Evolutionary conservation across 2,329 filamentous ascomycete genomes (phyloP).

Genomic region (Didymella pomorum): DNA sequence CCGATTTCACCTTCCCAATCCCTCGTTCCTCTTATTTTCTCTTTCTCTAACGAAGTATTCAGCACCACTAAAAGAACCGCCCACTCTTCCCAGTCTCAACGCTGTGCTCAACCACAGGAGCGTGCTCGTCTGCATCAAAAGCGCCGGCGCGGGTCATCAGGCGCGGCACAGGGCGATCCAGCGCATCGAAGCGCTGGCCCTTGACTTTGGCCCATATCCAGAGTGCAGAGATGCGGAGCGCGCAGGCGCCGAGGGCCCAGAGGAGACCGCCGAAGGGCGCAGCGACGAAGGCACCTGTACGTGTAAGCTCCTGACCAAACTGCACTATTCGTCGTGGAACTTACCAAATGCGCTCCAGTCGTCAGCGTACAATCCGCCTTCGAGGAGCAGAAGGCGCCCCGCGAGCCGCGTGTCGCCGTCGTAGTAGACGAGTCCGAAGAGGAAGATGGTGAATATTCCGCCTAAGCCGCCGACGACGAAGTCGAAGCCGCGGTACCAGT

Average conservation of each 20-base stretch:
- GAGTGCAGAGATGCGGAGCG: constrained; percentile 65
- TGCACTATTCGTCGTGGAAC: too few species aligned
- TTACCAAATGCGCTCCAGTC: constrained; percentile 82
- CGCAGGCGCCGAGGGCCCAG: constrained; percentile 72
- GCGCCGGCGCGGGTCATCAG: constrained; percentile 18
- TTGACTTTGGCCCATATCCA: constrained; percentile 64
- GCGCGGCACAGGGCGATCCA: constrained; percentile 60
- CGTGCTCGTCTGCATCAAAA: constrained; percentile 37
- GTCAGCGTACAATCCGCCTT: constrained; percentile 75
- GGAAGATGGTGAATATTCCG: constrained; percentile 79
- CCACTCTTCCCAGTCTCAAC: constrained; percentile 38
- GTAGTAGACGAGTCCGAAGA: constrained; percentile 83
- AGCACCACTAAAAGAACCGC: constrained; percentile 41
- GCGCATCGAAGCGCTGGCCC: constrained; percentile 71
- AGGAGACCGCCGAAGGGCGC: constrained; percentile 78
- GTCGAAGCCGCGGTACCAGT: constrained; percentile 83
- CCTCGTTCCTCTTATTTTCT: neutral
- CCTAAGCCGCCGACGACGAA: constrained; percentile 80
- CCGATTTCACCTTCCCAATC: neutral
- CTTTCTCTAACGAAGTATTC: neutral
- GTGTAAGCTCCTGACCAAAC: constrained; percentile 12
- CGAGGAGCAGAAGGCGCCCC: constrained; percentile 73
- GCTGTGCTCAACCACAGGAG: constrained; percentile 36
- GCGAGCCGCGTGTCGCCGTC: constrained; percentile 70
- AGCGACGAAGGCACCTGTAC: constrained; percentile 72